These are phyloP conservation scores for Gossypium turneri DNA, from an alignment of 345 rosid genomes.

Conservation along the genomic window DNA sequence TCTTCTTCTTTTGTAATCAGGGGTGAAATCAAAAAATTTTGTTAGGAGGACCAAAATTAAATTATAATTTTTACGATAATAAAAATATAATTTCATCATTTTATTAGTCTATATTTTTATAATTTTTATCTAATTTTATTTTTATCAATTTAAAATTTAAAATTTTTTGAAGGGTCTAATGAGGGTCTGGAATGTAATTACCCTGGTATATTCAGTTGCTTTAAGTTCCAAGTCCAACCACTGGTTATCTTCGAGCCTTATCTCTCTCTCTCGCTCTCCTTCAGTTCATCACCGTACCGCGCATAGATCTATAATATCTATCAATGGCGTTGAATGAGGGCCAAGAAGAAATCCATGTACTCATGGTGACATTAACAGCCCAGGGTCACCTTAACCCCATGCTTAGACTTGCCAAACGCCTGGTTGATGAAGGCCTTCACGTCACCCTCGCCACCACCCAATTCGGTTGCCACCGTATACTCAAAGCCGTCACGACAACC, in stretches of 20 bases:
- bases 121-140: no score
- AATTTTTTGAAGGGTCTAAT: no score
- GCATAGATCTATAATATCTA: no score
- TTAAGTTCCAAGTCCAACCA: background rate
- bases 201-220: background rate
- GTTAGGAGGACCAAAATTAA: rapidly evolving
- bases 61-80: no score
- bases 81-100: no score
- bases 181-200: no score
- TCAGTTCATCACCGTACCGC: background rate
- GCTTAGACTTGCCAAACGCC: constrained; percentile 34
- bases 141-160: no score
- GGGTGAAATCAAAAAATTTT: no score
- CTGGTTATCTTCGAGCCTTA: background rate
- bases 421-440: constrained; percentile 29
- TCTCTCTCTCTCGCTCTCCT: background rate
- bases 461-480: constrained; percentile 24
- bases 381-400: constrained; percentile 46
- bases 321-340: constrained; percentile 2
- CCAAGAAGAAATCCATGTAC: background rate
- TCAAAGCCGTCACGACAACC: background rate
- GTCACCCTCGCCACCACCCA: constrained; percentile 35
- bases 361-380: constrained; percentile 27
- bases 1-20: no score
- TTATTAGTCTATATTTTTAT: no score